These are phyloP conservation scores for Novymonas esmeraldas DNA, from an alignment of 208 protist genomes.

Conservation along the genomic window DNA sequence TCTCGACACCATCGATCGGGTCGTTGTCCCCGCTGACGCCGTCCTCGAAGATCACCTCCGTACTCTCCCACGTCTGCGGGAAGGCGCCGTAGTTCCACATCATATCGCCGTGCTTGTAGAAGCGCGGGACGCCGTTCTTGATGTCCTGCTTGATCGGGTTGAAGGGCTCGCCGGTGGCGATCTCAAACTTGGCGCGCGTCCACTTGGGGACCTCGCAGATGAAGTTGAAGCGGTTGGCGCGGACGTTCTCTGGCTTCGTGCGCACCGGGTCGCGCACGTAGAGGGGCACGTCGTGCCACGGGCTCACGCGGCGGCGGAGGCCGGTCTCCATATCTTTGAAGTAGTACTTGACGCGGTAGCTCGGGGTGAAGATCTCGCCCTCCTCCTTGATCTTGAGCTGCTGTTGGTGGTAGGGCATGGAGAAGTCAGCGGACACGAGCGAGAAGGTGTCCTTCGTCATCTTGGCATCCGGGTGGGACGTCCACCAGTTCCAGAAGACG, in stretches of 20 bases:
- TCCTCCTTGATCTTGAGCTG: constrained; percentile 85
- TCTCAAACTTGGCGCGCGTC: constrained; percentile 96
- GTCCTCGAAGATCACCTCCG: constrained; percentile 83
- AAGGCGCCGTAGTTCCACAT: constrained; percentile 97
- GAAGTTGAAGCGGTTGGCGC: constrained; percentile 92
- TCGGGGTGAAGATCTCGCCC: constrained; percentile 90
- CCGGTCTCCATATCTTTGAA: constrained; percentile 88
- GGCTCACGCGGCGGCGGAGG: constrained; percentile 77
- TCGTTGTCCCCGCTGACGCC: constrained; percentile 92
- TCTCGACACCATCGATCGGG: constrained; percentile 92
- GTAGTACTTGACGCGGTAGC: constrained; percentile 91
- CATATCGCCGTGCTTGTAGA: constrained; percentile 97
- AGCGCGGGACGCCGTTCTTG: constrained; percentile 95
- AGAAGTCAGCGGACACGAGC: constrained; percentile 87
- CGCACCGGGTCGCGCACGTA: constrained; percentile 87
- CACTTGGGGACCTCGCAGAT: constrained; percentile 95
- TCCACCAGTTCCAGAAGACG: constrained; percentile 88
- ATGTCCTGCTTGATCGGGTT: constrained; percentile 97
- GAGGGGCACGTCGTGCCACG: constrained; percentile 93
- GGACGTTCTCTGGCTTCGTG: constrained; percentile 80
- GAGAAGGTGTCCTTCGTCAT: constrained; percentile 77
- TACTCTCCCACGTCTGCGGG: constrained; percentile 97
- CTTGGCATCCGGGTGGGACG: constrained; percentile 44
- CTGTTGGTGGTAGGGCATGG: constrained; percentile 89
- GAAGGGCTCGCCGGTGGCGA: constrained; percentile 93